A percentile compares a stretch with the other conserved stretches of the same genome.
Conservation (phyloP, 139 green algal species). For the Gonium pectorale region DNA sequence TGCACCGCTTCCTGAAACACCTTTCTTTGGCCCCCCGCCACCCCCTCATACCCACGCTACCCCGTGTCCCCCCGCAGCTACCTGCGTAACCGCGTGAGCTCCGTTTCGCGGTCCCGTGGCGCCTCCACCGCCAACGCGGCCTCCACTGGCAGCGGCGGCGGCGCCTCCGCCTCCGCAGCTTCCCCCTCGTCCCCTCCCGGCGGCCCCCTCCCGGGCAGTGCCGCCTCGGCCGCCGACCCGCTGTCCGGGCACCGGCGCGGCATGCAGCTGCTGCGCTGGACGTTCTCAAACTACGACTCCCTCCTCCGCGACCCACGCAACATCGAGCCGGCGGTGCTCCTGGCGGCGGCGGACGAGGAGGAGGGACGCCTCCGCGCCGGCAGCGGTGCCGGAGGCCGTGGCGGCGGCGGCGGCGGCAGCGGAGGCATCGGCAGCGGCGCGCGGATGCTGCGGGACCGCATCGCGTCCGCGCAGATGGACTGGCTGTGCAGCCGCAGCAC, state of each 20-base stretch:
- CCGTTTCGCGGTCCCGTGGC: no score
- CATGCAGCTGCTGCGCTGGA: slow-evolving; percentile 36
- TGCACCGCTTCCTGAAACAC: no score
- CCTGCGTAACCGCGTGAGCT: background rate
- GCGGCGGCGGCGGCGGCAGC: background rate
- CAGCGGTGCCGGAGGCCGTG: background rate
- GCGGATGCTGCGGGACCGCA: background rate
- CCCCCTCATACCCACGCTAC: no score
- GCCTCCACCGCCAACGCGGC: no score
- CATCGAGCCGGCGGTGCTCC: slow-evolving; percentile 32
- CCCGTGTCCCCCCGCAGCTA: background rate
- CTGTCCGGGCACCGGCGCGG: background rate
- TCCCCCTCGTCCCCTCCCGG: background rate
- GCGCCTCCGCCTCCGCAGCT: no score
- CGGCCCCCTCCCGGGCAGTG: background rate
- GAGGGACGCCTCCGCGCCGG: background rate
- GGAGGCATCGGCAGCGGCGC: background rate
- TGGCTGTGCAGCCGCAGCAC: background rate
- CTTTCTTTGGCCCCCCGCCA: no score
- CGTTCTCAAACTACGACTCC: slow-evolving; percentile 7
- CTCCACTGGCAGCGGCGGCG: no score
- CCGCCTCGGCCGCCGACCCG: background rate
- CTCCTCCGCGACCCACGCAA: slow-evolving; percentile 7
- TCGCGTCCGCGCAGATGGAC: background rate
- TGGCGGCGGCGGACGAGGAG: background rate